phyloP scores from a whole-genome alignment of 495 filamentous ascomycete genomes.

The Hyaloscypha variabilis region DNA sequence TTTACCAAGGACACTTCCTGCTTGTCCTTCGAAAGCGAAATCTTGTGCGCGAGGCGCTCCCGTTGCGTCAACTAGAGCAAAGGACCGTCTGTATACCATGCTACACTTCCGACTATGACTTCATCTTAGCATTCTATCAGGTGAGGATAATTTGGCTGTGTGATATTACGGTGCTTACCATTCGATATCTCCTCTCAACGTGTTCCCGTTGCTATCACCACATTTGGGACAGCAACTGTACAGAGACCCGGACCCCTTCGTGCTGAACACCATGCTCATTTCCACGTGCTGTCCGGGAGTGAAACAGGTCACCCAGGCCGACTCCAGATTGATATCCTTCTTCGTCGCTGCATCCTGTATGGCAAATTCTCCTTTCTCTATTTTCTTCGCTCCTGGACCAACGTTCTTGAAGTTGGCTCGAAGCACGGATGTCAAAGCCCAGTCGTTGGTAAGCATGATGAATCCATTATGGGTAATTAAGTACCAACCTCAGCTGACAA shows the following conservation, averaged over 20 bases:
- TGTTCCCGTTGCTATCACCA: neutral
- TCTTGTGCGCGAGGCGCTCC: too few species aligned
- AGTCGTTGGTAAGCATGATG: neutral
- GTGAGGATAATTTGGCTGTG: too few species aligned
- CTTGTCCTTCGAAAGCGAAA: too few species aligned
- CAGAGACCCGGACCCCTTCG: neutral
- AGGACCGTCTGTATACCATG: too few species aligned
- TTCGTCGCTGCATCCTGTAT: slow-evolving; percentile 32
- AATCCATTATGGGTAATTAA: neutral
- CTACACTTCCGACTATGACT: too few species aligned
- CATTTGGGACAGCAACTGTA: neutral
- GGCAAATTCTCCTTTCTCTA: slow-evolving; percentile 29
- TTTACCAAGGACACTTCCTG: too few species aligned
- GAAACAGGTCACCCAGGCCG: slow-evolving; percentile 32
- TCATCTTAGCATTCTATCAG: too few species aligned
- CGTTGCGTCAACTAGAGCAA: too few species aligned
- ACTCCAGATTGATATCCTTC: slow-evolving; percentile 27
- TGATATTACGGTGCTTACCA: neutral
- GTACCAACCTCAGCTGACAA: slow-evolving; percentile 26
- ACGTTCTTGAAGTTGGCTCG: slow-evolving; percentile 24
- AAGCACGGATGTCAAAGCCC: slow-evolving; percentile 28
- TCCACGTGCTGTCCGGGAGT: slow-evolving; percentile 31
- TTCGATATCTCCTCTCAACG: neutral
- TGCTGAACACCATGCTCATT: slow-evolving; percentile 40
- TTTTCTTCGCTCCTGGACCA: slow-evolving; percentile 26